These are phyloP conservation scores for Psilocybe cyanescens DNA, from an alignment of 768 basidiomycete species.

Conservation along the genomic window DNA sequence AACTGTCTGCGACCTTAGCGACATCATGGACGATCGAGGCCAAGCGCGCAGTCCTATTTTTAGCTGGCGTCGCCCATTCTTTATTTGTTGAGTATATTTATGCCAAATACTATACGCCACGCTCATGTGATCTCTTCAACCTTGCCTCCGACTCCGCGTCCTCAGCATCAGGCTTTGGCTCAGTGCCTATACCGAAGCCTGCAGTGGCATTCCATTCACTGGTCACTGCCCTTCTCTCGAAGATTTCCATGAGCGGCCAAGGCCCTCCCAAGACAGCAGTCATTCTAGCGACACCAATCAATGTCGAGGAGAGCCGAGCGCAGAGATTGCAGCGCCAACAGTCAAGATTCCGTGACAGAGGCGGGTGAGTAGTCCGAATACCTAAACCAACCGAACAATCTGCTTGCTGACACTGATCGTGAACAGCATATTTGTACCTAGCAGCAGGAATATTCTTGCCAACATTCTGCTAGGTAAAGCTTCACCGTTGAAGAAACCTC, in stretches of 20 bases:
- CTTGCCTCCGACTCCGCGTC: too few species aligned
- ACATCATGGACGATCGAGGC: constrained; percentile 14
- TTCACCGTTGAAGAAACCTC: constrained; percentile 27
- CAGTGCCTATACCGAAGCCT: background rate
- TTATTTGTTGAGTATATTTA: constrained; percentile 2
- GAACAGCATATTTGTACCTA: constrained; percentile 56
- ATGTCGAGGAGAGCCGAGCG: constrained; percentile 63
- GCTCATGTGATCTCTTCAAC: background rate
- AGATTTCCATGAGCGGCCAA: constrained; percentile 8
- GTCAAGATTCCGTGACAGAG: constrained; percentile 69
- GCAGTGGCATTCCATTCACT: background rate
- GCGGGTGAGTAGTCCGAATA: constrained; percentile 48
- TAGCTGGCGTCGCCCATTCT: background rate
- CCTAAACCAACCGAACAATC: too few species aligned
- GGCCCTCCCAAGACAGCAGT: constrained; percentile 22
- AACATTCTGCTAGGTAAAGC: constrained; percentile 57
- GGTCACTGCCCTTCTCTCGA: background rate
- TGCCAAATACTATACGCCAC: constrained; percentile 5
- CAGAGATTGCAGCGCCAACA: constrained; percentile 66
- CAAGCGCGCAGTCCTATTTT: constrained; percentile 3
- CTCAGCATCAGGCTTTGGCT: background rate
- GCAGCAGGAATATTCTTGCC: constrained; percentile 49
- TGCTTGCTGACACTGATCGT: background rate
- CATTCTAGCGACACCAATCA: constrained; percentile 28
- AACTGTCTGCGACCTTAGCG: background rate